These are phyloP conservation scores for Trichophyton verrucosum DNA, from an alignment of 2,329 filamentous ascomycete species.

Conservation along the genomic window DNA sequence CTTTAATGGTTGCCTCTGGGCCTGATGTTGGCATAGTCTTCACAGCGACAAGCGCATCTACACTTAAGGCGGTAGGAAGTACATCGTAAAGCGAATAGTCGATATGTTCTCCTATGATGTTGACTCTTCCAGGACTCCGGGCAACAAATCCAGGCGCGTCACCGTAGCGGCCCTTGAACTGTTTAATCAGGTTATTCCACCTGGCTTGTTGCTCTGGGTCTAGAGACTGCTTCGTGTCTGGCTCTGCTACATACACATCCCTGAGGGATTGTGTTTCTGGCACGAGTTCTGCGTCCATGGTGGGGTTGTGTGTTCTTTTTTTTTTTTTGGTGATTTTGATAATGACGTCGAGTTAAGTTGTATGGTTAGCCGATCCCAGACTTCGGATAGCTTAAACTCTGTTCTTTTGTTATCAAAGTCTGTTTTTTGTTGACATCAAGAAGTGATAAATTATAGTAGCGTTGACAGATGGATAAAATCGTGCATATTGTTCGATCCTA, in stretches of 20 bases:
- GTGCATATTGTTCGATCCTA: background rate
- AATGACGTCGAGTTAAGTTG: background rate
- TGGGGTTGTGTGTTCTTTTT: background rate
- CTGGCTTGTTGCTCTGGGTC: conserved; percentile 55
- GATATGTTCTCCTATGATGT: conserved; percentile 98
- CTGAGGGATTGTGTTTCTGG: conserved; percentile 62
- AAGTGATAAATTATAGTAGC: background rate
- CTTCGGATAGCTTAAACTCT: background rate
- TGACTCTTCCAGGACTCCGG: conserved; percentile 85
- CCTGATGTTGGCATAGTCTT: conserved; percentile 33
- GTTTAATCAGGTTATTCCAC: conserved; percentile 61
- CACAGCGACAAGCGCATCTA: conserved; percentile 81
- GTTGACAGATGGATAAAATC: background rate
- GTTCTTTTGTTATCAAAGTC: background rate
- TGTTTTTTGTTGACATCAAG: background rate
- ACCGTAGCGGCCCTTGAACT: conserved; percentile 60
- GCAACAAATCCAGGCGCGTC: conserved; percentile 66
- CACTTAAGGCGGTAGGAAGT: conserved; percentile 86
- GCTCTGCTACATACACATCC: conserved; percentile 72
- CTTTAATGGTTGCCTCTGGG: conserved; percentile 52
- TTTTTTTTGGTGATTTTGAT: background rate
- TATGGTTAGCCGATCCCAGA: background rate
- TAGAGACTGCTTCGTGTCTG: conserved; percentile 60
- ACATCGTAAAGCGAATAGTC: conserved; percentile 97
- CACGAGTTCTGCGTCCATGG: conserved; percentile 42